Conservation (phyloP, 345 rosid genomes). For the Jatropha curcas region DNA sequence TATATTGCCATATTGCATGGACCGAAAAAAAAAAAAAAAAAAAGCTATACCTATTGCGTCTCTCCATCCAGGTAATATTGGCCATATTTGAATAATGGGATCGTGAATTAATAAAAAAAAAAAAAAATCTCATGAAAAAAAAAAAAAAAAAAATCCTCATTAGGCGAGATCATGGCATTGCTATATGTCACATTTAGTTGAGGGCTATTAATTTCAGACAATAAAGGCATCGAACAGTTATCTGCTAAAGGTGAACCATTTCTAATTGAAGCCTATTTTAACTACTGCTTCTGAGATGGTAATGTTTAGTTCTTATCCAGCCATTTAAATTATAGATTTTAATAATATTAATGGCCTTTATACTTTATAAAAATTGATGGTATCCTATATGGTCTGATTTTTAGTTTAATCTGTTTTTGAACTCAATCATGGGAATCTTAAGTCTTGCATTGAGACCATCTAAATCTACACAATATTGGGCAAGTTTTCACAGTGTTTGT, state of each 20-base stretch:
- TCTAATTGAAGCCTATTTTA: not conserved
- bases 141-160: too few relatives aligned
- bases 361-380: not conserved
- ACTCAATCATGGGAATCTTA: not conserved
- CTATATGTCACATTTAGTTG: not conserved
- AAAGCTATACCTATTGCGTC: too few relatives aligned
- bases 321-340: not conserved
- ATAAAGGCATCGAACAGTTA: not conserved
- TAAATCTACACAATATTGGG: not conserved
- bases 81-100: too few relatives aligned
- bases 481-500: slow-evolving; percentile 3
- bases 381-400: not conserved
- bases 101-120: too few relatives aligned
- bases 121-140: too few relatives aligned
- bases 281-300: not conserved
- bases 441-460: not conserved
- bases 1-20: not conserved
- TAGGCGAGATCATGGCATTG: not conserved
- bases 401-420: not conserved
- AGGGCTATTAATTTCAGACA: not conserved
- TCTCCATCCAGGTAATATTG: too few relatives aligned
- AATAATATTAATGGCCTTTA: too few relatives aligned
- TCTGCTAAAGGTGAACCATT: not conserved
- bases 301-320: not conserved
- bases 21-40: too few relatives aligned